These are phyloP conservation scores for Penicillium soppii DNA, from an alignment of 495 filamentous ascomycete species.

Conservation along the genomic window DNA sequence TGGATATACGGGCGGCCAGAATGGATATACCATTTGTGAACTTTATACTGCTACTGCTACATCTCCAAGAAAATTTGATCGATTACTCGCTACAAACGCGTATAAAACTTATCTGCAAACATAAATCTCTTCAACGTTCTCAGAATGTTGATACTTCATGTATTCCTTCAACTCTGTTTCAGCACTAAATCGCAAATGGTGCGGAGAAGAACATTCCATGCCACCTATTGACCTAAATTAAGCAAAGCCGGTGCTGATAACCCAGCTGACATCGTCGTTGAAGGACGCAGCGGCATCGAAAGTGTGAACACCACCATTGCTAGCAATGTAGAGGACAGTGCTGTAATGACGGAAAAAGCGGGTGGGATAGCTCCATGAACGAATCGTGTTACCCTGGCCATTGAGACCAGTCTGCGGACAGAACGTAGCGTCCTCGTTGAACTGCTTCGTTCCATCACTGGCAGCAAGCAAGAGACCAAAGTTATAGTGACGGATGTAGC, in stretches of 20 bases:
- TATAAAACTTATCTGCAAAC: too few relatives aligned
- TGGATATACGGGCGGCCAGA: too few relatives aligned
- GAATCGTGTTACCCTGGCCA: constrained; percentile 46
- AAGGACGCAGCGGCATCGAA: constrained; percentile 49
- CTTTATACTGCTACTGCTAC: too few relatives aligned
- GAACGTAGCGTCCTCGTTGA: constrained; percentile 56
- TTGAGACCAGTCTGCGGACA: constrained; percentile 48
- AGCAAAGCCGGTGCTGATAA: constrained; percentile 44
- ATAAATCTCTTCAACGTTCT: too few relatives aligned
- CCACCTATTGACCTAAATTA: too few relatives aligned
- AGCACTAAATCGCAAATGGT: too few relatives aligned
- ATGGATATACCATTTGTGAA: too few relatives aligned
- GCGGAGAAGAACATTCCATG: too few relatives aligned
- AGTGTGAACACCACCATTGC: constrained; percentile 50
- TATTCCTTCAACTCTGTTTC: too few relatives aligned
- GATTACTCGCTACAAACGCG: too few relatives aligned
- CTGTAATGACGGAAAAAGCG: constrained; percentile 53
- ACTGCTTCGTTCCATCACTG: constrained; percentile 51
- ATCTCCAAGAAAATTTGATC: too few relatives aligned
- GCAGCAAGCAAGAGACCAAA: constrained; percentile 46
- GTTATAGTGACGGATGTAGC: constrained; percentile 52
- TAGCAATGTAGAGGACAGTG: constrained; percentile 46
- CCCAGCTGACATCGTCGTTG: constrained; percentile 52
- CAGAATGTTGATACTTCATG: too few relatives aligned
- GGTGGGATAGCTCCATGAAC: constrained; percentile 57